A percentile compares a stretch with the other conserved stretches of the same genome.
These are phyloP conservation scores for Cryphonectria radicalis DNA, from an alignment of 2,329 filamentous ascomycete species.

Conservation along the genomic window DNA sequence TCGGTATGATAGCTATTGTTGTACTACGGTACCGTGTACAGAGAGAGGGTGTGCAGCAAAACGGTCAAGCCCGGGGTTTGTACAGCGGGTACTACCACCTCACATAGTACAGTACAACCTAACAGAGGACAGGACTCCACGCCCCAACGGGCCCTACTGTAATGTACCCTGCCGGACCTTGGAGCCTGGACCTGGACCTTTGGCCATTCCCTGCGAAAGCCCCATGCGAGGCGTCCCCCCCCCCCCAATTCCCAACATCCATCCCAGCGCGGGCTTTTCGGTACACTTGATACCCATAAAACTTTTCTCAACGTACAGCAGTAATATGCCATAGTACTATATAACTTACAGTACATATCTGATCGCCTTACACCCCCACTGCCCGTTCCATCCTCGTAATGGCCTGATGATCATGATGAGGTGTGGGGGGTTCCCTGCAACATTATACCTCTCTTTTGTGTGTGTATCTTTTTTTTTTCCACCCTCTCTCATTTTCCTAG, in stretches of 20 bases:
- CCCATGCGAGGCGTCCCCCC: background rate
- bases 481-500: background rate
- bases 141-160: background rate
- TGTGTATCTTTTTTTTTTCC: background rate
- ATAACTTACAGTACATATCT: too few species aligned
- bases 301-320: background rate
- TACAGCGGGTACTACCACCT: background rate
- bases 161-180: background rate
- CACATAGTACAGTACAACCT: background rate
- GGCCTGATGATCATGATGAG: too few species aligned
- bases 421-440: too few species aligned
- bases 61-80: background rate
- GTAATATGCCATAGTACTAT: too few species aligned
- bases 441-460: too few species aligned
- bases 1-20: too few species aligned
- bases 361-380: too few species aligned
- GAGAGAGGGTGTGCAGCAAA: background rate
- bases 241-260: too few species aligned
- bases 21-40: too few species aligned
- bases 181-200: background rate
- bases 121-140: too few species aligned
- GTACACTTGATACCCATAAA: background rate
- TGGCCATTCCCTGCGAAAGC: too few species aligned
- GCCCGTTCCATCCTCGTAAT: too few species aligned
- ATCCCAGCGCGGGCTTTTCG: background rate